Conservation (phyloP, 345 rosid genomes). For the Turritis glabra region DNA sequence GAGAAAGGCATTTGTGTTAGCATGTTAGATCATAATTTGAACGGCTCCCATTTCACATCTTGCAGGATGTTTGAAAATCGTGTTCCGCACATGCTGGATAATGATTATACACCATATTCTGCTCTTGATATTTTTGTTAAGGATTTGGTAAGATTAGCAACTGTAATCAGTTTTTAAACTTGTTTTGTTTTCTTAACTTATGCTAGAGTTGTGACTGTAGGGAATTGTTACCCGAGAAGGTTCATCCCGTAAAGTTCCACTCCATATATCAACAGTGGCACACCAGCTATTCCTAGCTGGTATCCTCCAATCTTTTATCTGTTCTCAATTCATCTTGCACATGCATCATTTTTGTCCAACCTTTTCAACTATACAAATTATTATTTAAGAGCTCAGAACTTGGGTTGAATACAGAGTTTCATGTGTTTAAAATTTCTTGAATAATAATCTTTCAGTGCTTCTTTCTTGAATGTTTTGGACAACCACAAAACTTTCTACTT, state of each 20-base stretch:
- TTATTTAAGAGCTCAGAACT: not conserved
- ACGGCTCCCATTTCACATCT: constrained; percentile 30
- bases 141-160: constrained; percentile 69
- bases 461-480: constrained; percentile 8
- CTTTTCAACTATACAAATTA: constrained; percentile 5
- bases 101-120: constrained; percentile 89
- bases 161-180: constrained; percentile 11
- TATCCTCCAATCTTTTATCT: constrained; percentile 29
- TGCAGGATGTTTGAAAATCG: constrained; percentile 99
- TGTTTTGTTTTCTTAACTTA: constrained; percentile 6
- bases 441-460: not conserved
- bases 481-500: not conserved
- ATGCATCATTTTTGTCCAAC: constrained; percentile 11
- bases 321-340: constrained; percentile 5
- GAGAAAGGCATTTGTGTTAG: constrained; percentile 10
- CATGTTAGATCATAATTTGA: constrained; percentile 11
- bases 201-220: constrained; percentile 46
- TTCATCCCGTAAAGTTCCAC: constrained; percentile 72
- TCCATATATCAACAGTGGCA: constrained; percentile 76
- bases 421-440: constrained; percentile 1
- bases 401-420: constrained; percentile 2
- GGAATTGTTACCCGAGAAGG: constrained; percentile 86
- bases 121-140: constrained; percentile 97
- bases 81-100: constrained; percentile 93
- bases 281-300: constrained; percentile 89